Conservation (phyloP, 1,284 basidiomycete species). For the Ustilago esculenta region DNA sequence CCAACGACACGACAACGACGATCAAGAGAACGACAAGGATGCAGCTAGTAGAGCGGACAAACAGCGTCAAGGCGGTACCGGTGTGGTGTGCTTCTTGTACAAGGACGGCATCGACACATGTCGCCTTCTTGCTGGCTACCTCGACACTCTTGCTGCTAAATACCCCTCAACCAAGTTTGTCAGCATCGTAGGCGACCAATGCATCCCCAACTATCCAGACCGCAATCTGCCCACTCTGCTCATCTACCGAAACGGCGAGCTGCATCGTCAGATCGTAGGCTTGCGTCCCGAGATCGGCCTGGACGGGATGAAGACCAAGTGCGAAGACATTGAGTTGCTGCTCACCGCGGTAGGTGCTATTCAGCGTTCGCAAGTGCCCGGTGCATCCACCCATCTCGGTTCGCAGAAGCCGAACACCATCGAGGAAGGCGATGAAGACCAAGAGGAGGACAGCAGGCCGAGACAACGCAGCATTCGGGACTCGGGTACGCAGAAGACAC, state of each 20-base stretch:
- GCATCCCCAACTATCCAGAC: conserved; percentile 95
- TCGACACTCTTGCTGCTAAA: conserved; percentile 78
- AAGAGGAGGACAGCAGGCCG: conserved; percentile 22
- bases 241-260: conserved; percentile 88
- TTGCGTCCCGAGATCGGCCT: conserved; percentile 73
- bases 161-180: conserved; percentile 95
- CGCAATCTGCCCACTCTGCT: conserved; percentile 89
- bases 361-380: conserved; percentile 47
- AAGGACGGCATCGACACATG: conserved; percentile 76
- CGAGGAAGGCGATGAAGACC: conserved; percentile 24
- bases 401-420: conserved; percentile 22
- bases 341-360: conserved; percentile 62
- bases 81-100: conserved; percentile 87
- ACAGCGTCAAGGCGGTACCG: conserved; percentile 73
- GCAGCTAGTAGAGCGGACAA: conserved; percentile 27
- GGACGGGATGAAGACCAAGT: conserved; percentile 77
- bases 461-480: conserved; percentile 27
- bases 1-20: conserved; percentile 70
- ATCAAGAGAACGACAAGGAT: conserved; percentile 25
- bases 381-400: conserved; percentile 26
- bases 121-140: conserved; percentile 77
- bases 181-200: conserved; percentile 90
- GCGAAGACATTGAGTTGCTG: conserved; percentile 71
- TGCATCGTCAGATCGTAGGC: conserved; percentile 83
- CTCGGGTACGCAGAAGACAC: conserved; percentile 41